Base-by-base conservation (phyloP, 768 basidiomycete genomes). In the Tulasnella sp. region DNA sequence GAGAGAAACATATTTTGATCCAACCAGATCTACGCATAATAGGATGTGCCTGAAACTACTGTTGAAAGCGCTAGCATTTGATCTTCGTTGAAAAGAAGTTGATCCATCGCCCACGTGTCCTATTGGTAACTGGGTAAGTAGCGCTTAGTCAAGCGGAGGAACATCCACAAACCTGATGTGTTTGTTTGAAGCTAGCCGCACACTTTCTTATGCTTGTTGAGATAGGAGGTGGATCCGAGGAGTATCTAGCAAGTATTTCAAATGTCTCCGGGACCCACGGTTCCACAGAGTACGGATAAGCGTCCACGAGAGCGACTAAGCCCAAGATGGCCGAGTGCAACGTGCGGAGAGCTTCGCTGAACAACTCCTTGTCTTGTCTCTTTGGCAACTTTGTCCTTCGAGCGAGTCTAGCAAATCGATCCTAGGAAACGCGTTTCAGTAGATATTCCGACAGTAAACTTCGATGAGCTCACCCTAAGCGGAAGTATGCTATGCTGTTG, bases 41-140 rank as follows among this genome's bases (percentile, higher is more conserved):
- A 87, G 12, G 83, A 83, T 16, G 85, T 88, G 15, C 89, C 89
- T 13, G 82, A 83, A 24, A 91, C 69, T 50, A 90, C 70, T n/a
- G 83, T 85, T 5, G 83, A 86, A 58, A 92, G 69, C 7, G 83
- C 79, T 15, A 75, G 74, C 19, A 90, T 69, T 64, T 93, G 88
- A 53, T 91, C 85, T 45, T 90, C 83, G 22, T 80, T 73, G 65
- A 95, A 95, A 47, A 79, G 75, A 62, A 83, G 81, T 50, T 79
- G 79, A 64, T 93, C 89, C 65, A 85, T 83, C 56, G 85, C 81
- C 87, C 87, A 89, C 12, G 84, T 88, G 66, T 90, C 86, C 54
- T 65, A 60, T 37, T 63, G 59, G 6, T 59, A 63, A 24, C 59
- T 44, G 31, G 40, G 64, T 62, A 59, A 65, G 65, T n/a, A 58